Percentiles rank a stretch among this genome's conserved stretches.
Evolutionary conservation across 192 early-diverging fungal genomes (phyloP).

Genomic region (Umbelopsis sp.): DNA sequence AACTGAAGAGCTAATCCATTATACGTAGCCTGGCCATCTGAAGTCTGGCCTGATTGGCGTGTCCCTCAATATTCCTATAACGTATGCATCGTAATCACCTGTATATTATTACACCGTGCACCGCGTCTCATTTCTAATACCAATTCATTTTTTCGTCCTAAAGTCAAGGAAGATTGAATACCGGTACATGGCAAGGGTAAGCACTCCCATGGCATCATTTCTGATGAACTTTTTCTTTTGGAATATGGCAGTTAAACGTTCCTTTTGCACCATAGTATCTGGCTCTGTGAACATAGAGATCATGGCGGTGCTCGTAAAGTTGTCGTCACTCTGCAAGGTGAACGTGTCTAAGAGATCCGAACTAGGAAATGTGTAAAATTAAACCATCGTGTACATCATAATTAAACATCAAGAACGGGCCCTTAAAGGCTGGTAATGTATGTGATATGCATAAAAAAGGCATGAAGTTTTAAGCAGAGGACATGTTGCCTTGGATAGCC

Average conservation of each 20-base stretch:
- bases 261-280: slow-evolving; percentile 50
- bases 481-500: no score
- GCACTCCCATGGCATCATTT: neutral
- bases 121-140: neutral
- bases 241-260: neutral
- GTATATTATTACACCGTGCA: neutral
- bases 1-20: no score
- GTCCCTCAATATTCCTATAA: slow-evolving; percentile 84
- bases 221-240: neutral
- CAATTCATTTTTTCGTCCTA: no score
- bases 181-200: slow-evolving; percentile 88
- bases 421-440: no score
- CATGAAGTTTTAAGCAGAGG: no score
- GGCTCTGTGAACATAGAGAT: slow-evolving; percentile 73
- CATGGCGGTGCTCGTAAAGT: slow-evolving; percentile 60
- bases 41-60: slow-evolving; percentile 83
- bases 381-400: neutral
- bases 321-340: slow-evolving; percentile 78
- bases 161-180: slow-evolving; percentile 69
- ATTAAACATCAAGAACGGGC: no score
- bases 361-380: neutral
- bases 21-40: slow-evolving; percentile 74
- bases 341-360: slow-evolving; percentile 34
- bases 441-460: no score
- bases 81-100: neutral